Evolutionary conservation across 352 stramenopile species (phyloP).

Genomic region (Phytophthora parvispora): DNA sequence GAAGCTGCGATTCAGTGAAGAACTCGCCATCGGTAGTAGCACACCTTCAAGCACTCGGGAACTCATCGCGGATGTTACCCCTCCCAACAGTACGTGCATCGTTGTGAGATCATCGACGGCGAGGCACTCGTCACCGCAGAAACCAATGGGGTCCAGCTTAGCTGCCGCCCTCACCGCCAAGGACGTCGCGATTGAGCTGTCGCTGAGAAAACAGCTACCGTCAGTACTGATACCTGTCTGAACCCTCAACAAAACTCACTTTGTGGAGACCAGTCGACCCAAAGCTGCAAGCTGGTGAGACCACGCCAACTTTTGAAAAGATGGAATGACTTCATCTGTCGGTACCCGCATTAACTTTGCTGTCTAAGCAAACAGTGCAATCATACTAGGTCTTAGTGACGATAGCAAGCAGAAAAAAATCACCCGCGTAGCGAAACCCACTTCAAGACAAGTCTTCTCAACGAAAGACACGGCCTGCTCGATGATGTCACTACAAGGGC

Average conservation of each 20-base stretch:
- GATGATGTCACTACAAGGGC: constrained; percentile 24
- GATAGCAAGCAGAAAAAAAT: background rate
- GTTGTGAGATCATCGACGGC: constrained; percentile 23
- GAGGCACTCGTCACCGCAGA: constrained; percentile 10
- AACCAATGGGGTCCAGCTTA: constrained; percentile 17
- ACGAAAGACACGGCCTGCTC: constrained; percentile 18
- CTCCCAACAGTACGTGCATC: constrained; percentile 31
- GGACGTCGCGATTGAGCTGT: constrained; percentile 6
- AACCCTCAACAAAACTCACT: constrained; percentile 3
- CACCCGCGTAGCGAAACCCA: background rate
- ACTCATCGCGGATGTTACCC: constrained; percentile 11
- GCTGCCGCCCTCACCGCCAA: constrained; percentile 17
- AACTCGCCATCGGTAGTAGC: constrained; percentile 18
- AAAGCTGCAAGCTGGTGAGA: constrained; percentile 16
- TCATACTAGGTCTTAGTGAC: background rate
- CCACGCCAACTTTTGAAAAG: constrained; percentile 11
- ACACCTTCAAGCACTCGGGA: constrained; percentile 23
- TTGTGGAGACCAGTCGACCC: constrained; percentile 8
- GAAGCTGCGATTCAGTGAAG: constrained; percentile 1
- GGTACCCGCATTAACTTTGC: constrained; percentile 26
- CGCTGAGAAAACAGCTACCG: background rate
- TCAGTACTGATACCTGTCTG: no score
- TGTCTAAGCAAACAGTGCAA: constrained; percentile 14
- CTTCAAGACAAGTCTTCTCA: constrained; percentile 18
- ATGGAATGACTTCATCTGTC: constrained; percentile 20